A percentile compares a stretch with the other conserved stretches of the same genome.
Conservation (phyloP, 1,139 yeast species). For the Blastobotrys niveus region DNA sequence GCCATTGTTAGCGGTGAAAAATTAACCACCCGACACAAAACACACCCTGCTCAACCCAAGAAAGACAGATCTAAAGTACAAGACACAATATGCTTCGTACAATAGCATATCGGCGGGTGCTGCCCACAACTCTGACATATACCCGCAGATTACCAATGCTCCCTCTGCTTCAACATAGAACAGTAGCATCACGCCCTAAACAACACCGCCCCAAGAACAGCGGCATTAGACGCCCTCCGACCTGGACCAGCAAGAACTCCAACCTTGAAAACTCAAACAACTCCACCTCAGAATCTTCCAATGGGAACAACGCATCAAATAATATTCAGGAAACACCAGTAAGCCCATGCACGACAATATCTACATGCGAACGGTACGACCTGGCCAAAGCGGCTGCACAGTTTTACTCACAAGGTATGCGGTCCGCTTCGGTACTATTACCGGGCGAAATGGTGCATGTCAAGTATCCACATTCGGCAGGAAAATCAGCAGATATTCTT, state of each 20-base stretch:
- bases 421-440: slow-evolving; percentile 44
- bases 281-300: not conserved
- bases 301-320: not conserved
- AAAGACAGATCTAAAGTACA: too few relatives aligned
- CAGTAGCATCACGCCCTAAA: too few relatives aligned
- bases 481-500: slow-evolving; percentile 46
- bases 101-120: too few relatives aligned
- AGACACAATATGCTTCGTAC: too few relatives aligned
- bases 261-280: not conserved
- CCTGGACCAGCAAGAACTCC: not conserved
- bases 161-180: too few relatives aligned
- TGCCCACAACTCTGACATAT: too few relatives aligned
- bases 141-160: too few relatives aligned
- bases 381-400: slow-evolving; percentile 40
- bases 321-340: not conserved
- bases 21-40: too few relatives aligned
- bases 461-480: slow-evolving; percentile 37
- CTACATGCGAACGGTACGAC: slow-evolving; percentile 66
- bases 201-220: too few relatives aligned
- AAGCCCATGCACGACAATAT: slow-evolving; percentile 51
- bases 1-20: too few relatives aligned
- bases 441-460: slow-evolving; percentile 65
- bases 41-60: too few relatives aligned
- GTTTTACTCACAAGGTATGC: slow-evolving; percentile 37
- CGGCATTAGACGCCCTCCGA: too few relatives aligned